phyloP scores from a whole-genome alignment of 805 yeast species.

The Starmera amethionina region DNA sequence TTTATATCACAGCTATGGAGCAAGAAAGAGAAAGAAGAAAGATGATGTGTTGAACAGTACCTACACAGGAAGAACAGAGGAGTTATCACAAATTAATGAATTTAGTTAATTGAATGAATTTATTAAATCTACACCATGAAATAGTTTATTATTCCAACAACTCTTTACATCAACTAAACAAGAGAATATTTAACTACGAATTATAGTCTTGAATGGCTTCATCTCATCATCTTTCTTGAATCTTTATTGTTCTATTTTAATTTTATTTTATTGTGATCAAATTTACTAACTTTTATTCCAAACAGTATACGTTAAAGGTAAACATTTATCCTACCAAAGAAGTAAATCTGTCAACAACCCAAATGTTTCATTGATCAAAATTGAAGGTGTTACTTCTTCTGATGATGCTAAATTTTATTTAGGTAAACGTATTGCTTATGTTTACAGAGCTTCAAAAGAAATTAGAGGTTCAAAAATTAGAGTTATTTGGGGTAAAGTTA shows the following conservation, averaged over 20 bases:
- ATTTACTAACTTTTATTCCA: too few relatives aligned
- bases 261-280: too few relatives aligned
- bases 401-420: constrained; percentile 98
- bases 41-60: not conserved
- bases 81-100: not conserved
- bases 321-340: constrained; percentile 99
- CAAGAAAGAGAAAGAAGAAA: constrained; percentile 1
- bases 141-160: too few relatives aligned
- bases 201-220: too few relatives aligned
- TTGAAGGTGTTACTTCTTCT: constrained; percentile 89
- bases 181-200: too few relatives aligned
- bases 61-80: not conserved
- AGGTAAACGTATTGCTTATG: constrained; percentile 99
- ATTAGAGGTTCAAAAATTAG: constrained; percentile 98
- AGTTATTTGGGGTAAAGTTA: constrained; percentile 99
- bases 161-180: too few relatives aligned
- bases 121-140: too few relatives aligned
- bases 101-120: too few relatives aligned
- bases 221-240: too few relatives aligned
- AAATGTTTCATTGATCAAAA: constrained; percentile 90
- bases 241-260: too few relatives aligned
- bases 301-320: constrained; percentile 98
- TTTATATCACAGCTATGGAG: constrained; percentile 1
- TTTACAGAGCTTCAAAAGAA: constrained; percentile 97
- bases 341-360: constrained; percentile 98